Evolutionary conservation across 106 monocot genomes (phyloP), one percentile per base, ranked within the genome.

Genomic region (Allium sativum): DNA sequence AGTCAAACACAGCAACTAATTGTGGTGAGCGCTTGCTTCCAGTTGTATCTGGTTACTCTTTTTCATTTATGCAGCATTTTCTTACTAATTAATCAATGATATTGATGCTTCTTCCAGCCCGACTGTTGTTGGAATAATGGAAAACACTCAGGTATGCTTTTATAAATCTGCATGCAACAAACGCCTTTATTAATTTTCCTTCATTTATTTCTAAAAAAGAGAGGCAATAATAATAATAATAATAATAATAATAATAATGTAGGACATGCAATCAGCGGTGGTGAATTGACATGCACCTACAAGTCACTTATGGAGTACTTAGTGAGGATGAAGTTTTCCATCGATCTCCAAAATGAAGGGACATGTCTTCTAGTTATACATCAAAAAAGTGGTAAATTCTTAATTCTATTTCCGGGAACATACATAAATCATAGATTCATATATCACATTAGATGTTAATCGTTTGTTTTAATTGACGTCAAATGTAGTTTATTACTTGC

Each of bases 271-370:
- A 51, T 45, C 48, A 73, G 74, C 17, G 42, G 52, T 21, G 64
- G 40, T 53, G 48, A 50, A 42, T 4, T 8, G 8, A 70, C 15
- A 18, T 80, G 80, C 44, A 58, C 76, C 15, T 79, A 74, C 68
- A 81, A 84, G 54, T 72, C 70, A 31, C 76, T 89, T 58, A 20
- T 89, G 48, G 84, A 84, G 65, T 62, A 58, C 42, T 68, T 89
- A 54, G 65, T 84, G 55, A 78, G 89, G 52, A 71, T 84, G 78
- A 68, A 81, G 62, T 68, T 89, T 72, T 79, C 81, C 40, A 61
- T 84, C 51, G 45, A 70, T 42, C 53, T 19, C 48, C 73, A 77
- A 59, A 48, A 44, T 31, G 74, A 82, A 68, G 70, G 48, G n/a
- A 64, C 67, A 8, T 62, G 51, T 53, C 47, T 84, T 62, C 81